Percentiles rank a stretch among this genome's conserved stretches.
These are phyloP conservation scores for Penicillium griseofulvum DNA, from an alignment of 2,329 filamentous ascomycete species.

Conservation along the genomic window DNA sequence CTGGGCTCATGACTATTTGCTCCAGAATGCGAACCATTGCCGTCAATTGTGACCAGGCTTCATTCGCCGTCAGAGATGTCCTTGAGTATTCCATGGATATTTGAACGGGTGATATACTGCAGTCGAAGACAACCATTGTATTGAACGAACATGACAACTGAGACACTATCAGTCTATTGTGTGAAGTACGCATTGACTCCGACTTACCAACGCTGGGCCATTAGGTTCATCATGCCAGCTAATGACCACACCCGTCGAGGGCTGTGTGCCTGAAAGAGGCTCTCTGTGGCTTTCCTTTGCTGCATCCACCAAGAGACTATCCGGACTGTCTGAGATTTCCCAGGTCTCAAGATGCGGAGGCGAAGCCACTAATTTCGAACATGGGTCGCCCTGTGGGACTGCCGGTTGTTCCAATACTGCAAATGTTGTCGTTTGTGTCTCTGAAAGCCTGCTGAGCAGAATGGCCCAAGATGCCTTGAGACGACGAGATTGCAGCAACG, in stretches of 20 bases:
- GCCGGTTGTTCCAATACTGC: background rate
- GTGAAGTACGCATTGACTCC: background rate
- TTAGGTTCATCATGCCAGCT: background rate
- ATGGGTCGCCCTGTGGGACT: background rate
- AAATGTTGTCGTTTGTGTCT: background rate
- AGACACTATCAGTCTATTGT: background rate
- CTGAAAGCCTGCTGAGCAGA: background rate
- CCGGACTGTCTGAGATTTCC: background rate
- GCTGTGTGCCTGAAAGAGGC: background rate
- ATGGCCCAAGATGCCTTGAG: background rate
- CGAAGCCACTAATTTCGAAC: background rate
- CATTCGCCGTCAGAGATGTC: background rate
- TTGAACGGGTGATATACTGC: background rate
- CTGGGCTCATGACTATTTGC: background rate
- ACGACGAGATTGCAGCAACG: background rate
- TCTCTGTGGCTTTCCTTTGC: background rate
- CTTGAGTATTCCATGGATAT: background rate
- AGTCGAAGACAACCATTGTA: background rate
- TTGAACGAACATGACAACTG: background rate
- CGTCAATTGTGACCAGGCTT: conserved; percentile 2
- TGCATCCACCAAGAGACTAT: background rate
- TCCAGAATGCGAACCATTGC: background rate
- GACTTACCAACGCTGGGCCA: background rate
- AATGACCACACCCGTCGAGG: background rate
- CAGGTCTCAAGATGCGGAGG: background rate